Percentiles rank a stretch among this genome's conserved stretches.
Conservation (phyloP, 2,329 filamentous ascomycete genomes). For the Thielaviopsis euricoi region DNA sequence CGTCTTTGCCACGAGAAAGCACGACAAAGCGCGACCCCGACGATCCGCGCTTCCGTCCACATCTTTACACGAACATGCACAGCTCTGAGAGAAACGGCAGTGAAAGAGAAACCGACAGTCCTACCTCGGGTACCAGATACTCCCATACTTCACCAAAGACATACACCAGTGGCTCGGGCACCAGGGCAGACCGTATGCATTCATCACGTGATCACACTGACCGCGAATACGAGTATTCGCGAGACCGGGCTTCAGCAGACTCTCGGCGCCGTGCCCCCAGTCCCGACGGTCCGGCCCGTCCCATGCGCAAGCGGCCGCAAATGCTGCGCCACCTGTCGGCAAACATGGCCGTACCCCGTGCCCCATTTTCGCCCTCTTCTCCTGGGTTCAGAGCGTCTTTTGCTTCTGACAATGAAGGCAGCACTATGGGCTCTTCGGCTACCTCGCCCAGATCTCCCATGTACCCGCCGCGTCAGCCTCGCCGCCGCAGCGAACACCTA, state of each 20-base stretch:
- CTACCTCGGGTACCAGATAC: neutral
- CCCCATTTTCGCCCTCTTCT: constrained; percentile 5
- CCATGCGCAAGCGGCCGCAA: neutral
- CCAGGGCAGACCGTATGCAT: constrained; percentile 1
- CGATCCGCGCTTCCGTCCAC: neutral
- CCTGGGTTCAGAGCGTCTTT: neutral
- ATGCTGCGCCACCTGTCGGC: constrained; percentile 8
- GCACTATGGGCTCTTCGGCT: neutral
- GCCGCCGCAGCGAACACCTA: constrained; percentile 1
- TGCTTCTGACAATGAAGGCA: constrained; percentile 1
- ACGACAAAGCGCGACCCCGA: neutral
- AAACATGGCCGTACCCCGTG: constrained; percentile 1
- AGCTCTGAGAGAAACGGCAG: constrained; percentile 1
- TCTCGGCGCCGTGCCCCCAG: neutral
- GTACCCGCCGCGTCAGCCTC: neutral
- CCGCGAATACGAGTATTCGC: neutral
- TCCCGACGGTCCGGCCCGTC: neutral
- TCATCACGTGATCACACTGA: neutral
- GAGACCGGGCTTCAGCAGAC: neutral
- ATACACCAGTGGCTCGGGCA: neutral
- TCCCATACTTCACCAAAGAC: neutral
- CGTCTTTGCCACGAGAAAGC: constrained; percentile 2
- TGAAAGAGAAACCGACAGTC: neutral
- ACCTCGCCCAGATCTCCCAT: constrained; percentile 1
- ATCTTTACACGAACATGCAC: constrained; percentile 1